A percentile compares a stretch with the other conserved stretches of the same genome.
Conservation (phyloP, 768 basidiomycete species). For the Fomitopsis serialis region DNA sequence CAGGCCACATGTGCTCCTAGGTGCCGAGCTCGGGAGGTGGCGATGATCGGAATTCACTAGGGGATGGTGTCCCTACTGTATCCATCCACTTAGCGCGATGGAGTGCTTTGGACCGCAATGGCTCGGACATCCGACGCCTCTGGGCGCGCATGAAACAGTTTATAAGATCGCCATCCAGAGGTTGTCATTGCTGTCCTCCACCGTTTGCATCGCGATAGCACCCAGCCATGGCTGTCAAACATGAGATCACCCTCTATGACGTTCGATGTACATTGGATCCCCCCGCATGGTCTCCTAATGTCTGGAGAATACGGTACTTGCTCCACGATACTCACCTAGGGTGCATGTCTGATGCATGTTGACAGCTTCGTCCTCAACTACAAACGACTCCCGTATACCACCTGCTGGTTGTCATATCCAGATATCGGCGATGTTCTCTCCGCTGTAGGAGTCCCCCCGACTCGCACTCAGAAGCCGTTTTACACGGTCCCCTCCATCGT, state of each 20-base stretch:
- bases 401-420: conserved; percentile 1
- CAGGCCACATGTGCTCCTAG: neutral
- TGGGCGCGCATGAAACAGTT: neutral
- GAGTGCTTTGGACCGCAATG: neutral
- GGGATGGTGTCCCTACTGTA: neutral
- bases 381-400: neutral
- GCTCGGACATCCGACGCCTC: neutral
- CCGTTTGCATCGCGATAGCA: neutral
- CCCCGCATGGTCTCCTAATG: conserved; percentile 3
- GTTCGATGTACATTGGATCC: neutral
- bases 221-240: neutral
- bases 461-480: neutral
- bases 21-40: neutral
- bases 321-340: neutral
- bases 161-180: neutral
- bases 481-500: conserved; percentile 2
- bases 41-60: neutral
- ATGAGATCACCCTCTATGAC: neutral
- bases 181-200: neutral
- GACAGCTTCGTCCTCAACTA: neutral
- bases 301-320: neutral
- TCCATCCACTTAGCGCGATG: neutral
- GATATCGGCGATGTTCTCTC: neutral
- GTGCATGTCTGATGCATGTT: neutral
- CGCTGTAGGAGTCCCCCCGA: neutral